A percentile compares a stretch with the other conserved stretches of the same genome.
phyloP scores from a whole-genome alignment of 2,329 filamentous ascomycete species.

The Ambrosiella xylebori region DNA sequence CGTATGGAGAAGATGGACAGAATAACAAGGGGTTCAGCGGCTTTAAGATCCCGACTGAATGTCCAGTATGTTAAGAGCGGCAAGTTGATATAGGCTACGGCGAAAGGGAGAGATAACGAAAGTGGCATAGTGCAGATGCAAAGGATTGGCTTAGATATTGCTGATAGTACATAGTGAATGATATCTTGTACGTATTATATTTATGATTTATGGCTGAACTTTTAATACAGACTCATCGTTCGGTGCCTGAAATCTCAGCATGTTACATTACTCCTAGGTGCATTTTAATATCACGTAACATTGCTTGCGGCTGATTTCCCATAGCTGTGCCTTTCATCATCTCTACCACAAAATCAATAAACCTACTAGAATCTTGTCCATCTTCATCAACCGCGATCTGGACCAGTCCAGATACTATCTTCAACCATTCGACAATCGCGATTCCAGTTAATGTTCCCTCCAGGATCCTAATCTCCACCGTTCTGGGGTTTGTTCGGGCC shows the following conservation, averaged over 20 bases:
- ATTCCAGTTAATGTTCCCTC: constrained; percentile 20
- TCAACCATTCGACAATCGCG: constrained; percentile 21
- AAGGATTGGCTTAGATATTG: neutral
- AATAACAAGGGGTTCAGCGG: neutral
- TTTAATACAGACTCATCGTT: neutral
- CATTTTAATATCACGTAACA: constrained; percentile 2
- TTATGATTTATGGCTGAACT: too few relatives aligned
- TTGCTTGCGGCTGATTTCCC: neutral
- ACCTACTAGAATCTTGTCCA: neutral
- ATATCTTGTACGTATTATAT: neutral
- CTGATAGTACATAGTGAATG: neutral
- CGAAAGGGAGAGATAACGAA: neutral
- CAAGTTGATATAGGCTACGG: too few relatives aligned
- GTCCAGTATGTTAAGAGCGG: neutral
- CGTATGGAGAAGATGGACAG: neutral
- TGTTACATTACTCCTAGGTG: neutral
- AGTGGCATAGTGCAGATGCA: neutral
- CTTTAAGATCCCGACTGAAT: neutral
- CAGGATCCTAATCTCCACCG: constrained; percentile 24
- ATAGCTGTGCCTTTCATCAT: neutral
- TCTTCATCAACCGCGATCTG: constrained; percentile 16
- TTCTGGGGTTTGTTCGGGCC: constrained; percentile 20
- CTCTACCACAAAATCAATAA: constrained; percentile 1
- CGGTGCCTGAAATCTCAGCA: neutral
- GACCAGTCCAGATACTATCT: constrained; percentile 20